Percentiles rank a stretch among this genome's conserved stretches.
These are phyloP conservation scores for Xanthoceras sorbifolium DNA, from an alignment of 345 rosid genomes.

Conservation along the genomic window DNA sequence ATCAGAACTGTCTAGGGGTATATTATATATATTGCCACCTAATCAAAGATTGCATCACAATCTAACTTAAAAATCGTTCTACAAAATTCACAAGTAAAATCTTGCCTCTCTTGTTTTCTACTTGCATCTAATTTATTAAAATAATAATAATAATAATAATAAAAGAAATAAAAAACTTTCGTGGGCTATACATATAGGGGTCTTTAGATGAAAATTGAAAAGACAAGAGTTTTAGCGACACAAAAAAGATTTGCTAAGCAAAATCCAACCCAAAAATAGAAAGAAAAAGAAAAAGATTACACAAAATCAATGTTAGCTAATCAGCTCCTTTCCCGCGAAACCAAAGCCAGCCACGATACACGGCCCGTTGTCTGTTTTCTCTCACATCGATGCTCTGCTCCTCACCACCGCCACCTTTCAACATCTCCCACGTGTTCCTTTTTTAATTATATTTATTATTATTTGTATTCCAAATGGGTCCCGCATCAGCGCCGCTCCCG, in stretches of 20 bases:
- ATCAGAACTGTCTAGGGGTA: no score
- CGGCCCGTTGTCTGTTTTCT: constrained; percentile 44
- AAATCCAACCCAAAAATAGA: background rate
- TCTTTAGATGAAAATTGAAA: background rate
- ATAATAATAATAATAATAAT: no score
- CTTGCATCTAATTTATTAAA: no score
- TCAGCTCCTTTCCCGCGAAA: background rate
- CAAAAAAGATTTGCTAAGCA: constrained; percentile 7
- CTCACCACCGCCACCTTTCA: constrained; percentile 22
- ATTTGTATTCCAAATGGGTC: constrained; percentile 3
- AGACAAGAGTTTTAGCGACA: constrained; percentile 16
- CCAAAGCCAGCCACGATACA: constrained; percentile 31
- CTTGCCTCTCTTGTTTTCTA: no score
- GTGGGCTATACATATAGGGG: no score
- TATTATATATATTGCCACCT: no score
- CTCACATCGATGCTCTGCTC: constrained; percentile 33
- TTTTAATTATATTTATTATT: no score
- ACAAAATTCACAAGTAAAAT: no score
- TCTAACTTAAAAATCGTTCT: no score
- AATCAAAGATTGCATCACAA: no score
- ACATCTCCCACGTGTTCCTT: constrained; percentile 34
- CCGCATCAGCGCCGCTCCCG: constrained; percentile 12
- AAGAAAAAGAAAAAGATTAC: background rate
- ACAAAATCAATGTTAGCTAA: background rate
- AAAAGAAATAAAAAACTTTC: no score